These are phyloP conservation scores for Cryomyces minteri DNA, from an alignment of 495 filamentous ascomycete species.

Conservation along the genomic window DNA sequence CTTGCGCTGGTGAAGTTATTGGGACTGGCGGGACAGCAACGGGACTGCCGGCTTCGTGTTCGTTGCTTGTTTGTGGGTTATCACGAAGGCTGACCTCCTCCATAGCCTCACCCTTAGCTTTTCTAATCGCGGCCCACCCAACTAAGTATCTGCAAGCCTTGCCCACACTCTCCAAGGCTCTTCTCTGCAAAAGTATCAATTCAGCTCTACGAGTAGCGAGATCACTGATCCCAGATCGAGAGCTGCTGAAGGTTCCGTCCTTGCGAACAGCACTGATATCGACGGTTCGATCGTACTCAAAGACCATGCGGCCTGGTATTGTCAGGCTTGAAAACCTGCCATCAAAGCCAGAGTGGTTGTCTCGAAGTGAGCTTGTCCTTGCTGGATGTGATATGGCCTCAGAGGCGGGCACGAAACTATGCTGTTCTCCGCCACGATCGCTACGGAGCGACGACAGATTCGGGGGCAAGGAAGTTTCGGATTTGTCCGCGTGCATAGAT, in stretches of 20 bases:
- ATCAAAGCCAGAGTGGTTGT: neutral
- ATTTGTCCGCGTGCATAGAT: neutral
- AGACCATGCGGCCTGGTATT: no score
- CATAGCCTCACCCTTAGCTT: no score
- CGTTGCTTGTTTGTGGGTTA: no score
- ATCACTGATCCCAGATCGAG: neutral
- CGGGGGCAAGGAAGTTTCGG: neutral
- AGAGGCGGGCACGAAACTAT: neutral
- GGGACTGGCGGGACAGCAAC: no score
- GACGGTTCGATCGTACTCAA: neutral
- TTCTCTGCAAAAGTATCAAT: constrained; percentile 59
- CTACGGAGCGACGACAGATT: neutral
- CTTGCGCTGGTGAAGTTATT: no score
- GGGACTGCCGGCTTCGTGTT: no score
- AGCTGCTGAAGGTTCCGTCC: constrained; percentile 22
- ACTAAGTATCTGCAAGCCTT: constrained; percentile 56
- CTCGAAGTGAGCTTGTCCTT: constrained; percentile 14
- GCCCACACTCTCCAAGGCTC: constrained; percentile 57
- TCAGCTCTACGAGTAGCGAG: constrained; percentile 70
- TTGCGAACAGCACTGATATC: neutral
- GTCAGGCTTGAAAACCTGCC: neutral
- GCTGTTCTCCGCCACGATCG: no score
- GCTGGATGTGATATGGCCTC: neutral
- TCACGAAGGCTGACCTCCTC: no score
- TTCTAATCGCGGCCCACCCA: constrained; percentile 33